A percentile compares a stretch with the other conserved stretches of the same genome.
These are phyloP conservation scores for Tremella mesenterica DNA, from an alignment of 768 basidiomycete genomes.

Conservation along the genomic window DNA sequence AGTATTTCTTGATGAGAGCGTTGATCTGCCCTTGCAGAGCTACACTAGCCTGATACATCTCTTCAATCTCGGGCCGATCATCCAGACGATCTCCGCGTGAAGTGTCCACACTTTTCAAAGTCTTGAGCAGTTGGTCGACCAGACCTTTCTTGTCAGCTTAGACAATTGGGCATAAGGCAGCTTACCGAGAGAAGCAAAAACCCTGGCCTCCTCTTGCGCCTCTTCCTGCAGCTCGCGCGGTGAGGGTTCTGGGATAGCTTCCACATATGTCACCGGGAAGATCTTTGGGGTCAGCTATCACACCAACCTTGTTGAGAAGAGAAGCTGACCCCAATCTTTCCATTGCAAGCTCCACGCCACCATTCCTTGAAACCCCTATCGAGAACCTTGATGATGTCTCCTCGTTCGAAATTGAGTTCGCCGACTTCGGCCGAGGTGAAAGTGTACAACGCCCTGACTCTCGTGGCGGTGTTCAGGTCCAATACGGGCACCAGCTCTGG, in stretches of 20 bases:
- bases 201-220: slow-evolving; percentile 73
- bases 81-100: slow-evolving; percentile 67
- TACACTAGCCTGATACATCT: slow-evolving; percentile 84
- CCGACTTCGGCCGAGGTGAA: slow-evolving; percentile 82
- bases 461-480: slow-evolving; percentile 54
- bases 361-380: slow-evolving; percentile 91
- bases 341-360: slow-evolving; percentile 90
- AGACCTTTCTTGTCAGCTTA: slow-evolving; percentile 24
- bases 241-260: slow-evolving; percentile 66
- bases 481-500: slow-evolving; percentile 38
- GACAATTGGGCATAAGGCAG: neutral
- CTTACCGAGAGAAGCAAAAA: slow-evolving; percentile 55
- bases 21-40: slow-evolving; percentile 86
- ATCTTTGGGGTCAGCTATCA: slow-evolving; percentile 47
- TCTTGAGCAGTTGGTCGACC: slow-evolving; percentile 44
- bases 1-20: slow-evolving; percentile 92
- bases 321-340: slow-evolving; percentile 52
- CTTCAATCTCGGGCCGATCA: slow-evolving; percentile 84
- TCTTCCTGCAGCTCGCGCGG: slow-evolving; percentile 66
- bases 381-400: slow-evolving; percentile 88
- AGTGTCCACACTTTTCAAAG: slow-evolving; percentile 66
- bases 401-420: slow-evolving; percentile 82
- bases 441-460: slow-evolving; percentile 78
- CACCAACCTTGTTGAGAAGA: neutral
- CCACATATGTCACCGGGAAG: slow-evolving; percentile 92